Percentiles rank a stretch among this genome's conserved stretches.
Evolutionary conservation across 192 early-diverging fungal species (phyloP).

Genomic region (Diversispora eburnea): DNA sequence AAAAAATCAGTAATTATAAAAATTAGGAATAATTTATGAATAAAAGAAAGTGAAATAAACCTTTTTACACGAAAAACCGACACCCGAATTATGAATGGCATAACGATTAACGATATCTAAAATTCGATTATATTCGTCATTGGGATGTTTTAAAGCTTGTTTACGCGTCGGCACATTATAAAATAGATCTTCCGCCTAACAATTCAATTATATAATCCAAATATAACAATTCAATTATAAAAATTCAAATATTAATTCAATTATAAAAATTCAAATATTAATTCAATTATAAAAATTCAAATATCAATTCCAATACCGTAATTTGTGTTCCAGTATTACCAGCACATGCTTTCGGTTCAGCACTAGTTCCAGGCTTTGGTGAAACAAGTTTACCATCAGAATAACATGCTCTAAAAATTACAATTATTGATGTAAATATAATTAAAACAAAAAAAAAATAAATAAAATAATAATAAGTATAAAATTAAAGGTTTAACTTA

Average conservation of each 20-base stretch:
- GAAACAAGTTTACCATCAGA: slow-evolving; percentile 83
- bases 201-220: no score
- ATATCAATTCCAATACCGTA: slow-evolving; percentile 61
- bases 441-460: not conserved
- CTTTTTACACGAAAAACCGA: slow-evolving; percentile 90
- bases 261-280: not conserved
- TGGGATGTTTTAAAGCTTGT: slow-evolving; percentile 78
- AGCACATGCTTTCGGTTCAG: slow-evolving; percentile 89
- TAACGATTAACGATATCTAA: slow-evolving; percentile 89
- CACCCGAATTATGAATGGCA: slow-evolving; percentile 83
- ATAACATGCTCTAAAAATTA: slow-evolving; percentile 64
- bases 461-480: not conserved
- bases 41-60: slow-evolving; percentile 33
- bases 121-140: slow-evolving; percentile 89
- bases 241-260: no score
- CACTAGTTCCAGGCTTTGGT: slow-evolving; percentile 61
- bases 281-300: not conserved
- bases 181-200: slow-evolving; percentile 88
- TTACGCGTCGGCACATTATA: slow-evolving; percentile 86
- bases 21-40: not conserved
- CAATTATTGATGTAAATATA: not conserved
- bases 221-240: not conserved
- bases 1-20: not conserved
- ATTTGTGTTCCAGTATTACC: slow-evolving; percentile 96
- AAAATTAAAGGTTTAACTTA: not conserved